A percentile compares a stretch with the other conserved stretches of the same genome.
These are phyloP conservation scores for Xylariaceae sp. DNA, from an alignment of 2,329 filamentous ascomycete species.

Conservation along the genomic window DNA sequence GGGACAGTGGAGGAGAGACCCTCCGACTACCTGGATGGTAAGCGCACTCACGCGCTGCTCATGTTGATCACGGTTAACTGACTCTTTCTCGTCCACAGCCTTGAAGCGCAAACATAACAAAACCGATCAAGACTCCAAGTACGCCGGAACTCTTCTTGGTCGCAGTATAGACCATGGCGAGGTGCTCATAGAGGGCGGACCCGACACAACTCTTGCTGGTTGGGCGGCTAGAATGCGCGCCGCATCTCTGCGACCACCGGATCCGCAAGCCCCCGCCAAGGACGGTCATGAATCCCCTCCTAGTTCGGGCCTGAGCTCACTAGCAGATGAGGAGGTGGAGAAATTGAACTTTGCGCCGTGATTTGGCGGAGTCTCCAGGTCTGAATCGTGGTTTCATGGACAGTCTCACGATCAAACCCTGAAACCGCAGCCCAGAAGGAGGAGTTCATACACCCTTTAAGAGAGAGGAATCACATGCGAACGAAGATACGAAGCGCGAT, in stretches of 20 bases:
- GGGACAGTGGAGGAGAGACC: conserved; percentile 44
- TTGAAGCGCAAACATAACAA: conserved; percentile 92
- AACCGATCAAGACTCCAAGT: conserved; percentile 79
- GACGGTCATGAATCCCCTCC: conserved; percentile 37
- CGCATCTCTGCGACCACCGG: conserved; percentile 28
- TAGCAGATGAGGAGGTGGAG: conserved; percentile 42
- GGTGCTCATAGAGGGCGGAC: conserved; percentile 73
- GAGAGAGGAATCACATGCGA: background rate
- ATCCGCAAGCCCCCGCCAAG: conserved; percentile 21
- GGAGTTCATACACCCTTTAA: background rate
- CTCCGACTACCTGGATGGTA: conserved; percentile 66
- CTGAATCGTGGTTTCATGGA: background rate
- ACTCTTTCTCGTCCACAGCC: conserved; percentile 39
- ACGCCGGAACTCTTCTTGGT: conserved; percentile 78
- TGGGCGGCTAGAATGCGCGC: conserved; percentile 50
- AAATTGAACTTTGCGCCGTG: conserved; percentile 35
- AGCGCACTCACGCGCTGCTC: conserved; percentile 25
- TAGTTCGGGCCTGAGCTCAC: conserved; percentile 54
- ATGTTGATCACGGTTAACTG: background rate
- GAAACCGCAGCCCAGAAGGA: background rate
- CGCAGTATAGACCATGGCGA: conserved; percentile 64
- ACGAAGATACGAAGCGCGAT: background rate
- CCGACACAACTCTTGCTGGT: conserved; percentile 58
- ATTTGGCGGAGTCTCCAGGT: background rate
- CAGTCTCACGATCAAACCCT: background rate